Evolutionary conservation across 257 asterid genomes (phyloP).

Genomic region (Nicotiana attenuata): DNA sequence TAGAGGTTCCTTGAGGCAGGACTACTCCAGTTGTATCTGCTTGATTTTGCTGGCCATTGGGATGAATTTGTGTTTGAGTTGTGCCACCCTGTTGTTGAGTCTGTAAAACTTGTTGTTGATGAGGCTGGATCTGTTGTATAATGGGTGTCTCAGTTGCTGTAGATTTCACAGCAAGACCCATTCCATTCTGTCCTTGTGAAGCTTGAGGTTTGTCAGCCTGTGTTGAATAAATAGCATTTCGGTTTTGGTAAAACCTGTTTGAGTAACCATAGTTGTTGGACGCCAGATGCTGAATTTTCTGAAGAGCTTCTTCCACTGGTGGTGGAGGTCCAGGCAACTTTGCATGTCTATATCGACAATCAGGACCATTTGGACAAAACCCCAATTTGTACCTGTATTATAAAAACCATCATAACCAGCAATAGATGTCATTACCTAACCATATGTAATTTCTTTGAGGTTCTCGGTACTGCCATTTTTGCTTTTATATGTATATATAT

Average conservation of each 20-base stretch:
- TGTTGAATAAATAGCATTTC: slow-evolving; percentile 47
- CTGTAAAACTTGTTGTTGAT: slow-evolving; percentile 40
- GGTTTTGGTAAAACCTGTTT: slow-evolving; percentile 62
- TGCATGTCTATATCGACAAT: slow-evolving; percentile 93
- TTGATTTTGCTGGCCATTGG: slow-evolving; percentile 65
- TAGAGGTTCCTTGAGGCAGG: slow-evolving; percentile 96
- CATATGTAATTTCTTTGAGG: not conserved
- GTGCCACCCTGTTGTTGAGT: slow-evolving; percentile 54
- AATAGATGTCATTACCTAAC: not conserved
- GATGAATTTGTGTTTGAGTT: slow-evolving; percentile 49
- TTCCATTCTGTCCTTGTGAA: slow-evolving; percentile 46
- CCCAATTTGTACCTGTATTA: slow-evolving; percentile 84
- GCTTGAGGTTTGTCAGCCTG: slow-evolving; percentile 54
- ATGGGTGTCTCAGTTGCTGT: slow-evolving; percentile 38
- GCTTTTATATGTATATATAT: not conserved
- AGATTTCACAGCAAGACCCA: slow-evolving; percentile 38
- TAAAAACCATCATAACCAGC: slow-evolving; percentile 6
- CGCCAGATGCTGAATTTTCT: slow-evolving; percentile 77
- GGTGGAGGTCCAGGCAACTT: slow-evolving; percentile 96
- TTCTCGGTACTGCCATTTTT: not conserved
- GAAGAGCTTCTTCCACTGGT: slow-evolving; percentile 86
- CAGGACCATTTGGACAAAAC: slow-evolving; percentile 96
- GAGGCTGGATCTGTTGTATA: slow-evolving; percentile 25
- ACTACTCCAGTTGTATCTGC: slow-evolving; percentile 55
- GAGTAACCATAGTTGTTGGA: slow-evolving; percentile 58